Evolutionary conservation across 208 protist genomes (phyloP).

Genomic region (Trypanosomatidae sp.): DNA sequence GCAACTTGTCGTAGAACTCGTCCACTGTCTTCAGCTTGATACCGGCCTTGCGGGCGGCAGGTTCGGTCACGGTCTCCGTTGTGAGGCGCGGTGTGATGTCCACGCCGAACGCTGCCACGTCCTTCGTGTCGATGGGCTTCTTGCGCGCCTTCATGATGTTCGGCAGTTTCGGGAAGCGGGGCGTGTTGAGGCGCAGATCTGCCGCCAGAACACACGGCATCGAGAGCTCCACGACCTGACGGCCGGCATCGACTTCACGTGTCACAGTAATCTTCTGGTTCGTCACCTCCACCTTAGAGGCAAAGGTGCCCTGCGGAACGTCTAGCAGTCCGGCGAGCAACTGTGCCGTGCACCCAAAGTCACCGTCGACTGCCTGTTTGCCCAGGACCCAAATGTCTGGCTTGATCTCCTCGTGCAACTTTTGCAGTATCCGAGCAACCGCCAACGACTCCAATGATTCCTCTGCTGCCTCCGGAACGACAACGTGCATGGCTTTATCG

Average conservation of each 20-base stretch:
- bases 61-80: constrained; percentile 76
- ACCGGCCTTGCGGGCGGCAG: constrained; percentile 77
- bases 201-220: constrained; percentile 87
- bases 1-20: constrained; percentile 92
- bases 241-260: constrained; percentile 95
- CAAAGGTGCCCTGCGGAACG: constrained; percentile 95
- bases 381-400: constrained; percentile 91
- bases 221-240: constrained; percentile 88
- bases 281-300: constrained; percentile 83
- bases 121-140: constrained; percentile 91
- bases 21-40: constrained; percentile 92
- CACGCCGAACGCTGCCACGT: constrained; percentile 75
- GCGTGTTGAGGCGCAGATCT: constrained; percentile 96
- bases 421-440: constrained; percentile 93
- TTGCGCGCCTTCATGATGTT: constrained; percentile 99
- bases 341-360: constrained; percentile 94
- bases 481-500: constrained; percentile 94
- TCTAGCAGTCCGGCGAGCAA: constrained; percentile 93
- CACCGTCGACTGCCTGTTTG: constrained; percentile 97
- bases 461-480: constrained; percentile 60
- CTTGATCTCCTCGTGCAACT: constrained; percentile 87
- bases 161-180: constrained; percentile 95
- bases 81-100: constrained; percentile 78
- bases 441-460: constrained; percentile 88
- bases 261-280: constrained; percentile 85